These are phyloP conservation scores for Fragaria ananassa DNA, from an alignment of 306 rosid genomes.

Conservation along the genomic window DNA sequence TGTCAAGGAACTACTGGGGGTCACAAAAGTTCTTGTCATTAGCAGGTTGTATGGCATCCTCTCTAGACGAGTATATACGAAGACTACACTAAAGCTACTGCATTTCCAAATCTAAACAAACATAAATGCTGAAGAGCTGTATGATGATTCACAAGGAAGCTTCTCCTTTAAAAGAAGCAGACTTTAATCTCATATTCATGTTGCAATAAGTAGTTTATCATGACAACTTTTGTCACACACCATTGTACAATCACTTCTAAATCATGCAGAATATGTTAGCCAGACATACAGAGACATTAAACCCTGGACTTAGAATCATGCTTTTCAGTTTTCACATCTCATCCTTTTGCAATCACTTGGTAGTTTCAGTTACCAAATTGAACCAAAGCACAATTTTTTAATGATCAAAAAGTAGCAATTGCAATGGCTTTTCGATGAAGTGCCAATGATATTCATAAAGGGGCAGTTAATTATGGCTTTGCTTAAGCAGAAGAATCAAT, in stretches of 20 bases:
- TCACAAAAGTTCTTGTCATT: background rate
- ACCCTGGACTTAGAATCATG: background rate
- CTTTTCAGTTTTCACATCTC: background rate
- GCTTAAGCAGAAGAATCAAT: background rate
- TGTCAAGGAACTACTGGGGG: background rate
- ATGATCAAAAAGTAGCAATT: conserved; percentile 4
- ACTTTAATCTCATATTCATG: background rate
- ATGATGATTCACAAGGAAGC: background rate
- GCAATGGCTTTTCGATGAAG: conserved; percentile 1
- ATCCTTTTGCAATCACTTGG: background rate
- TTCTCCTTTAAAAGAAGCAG: background rate
- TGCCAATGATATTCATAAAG: background rate
- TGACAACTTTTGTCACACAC: background rate
- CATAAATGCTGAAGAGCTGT: background rate
- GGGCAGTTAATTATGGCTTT: background rate
- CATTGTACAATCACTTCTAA: background rate
- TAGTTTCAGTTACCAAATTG: background rate
- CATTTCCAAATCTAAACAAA: conserved; percentile 1
- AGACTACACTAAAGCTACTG: background rate
- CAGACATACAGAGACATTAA: background rate
- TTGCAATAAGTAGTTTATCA: background rate
- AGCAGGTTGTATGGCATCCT: background rate
- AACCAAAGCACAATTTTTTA: background rate
- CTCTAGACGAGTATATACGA: background rate
- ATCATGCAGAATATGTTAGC: background rate